Evolutionary conservation across 257 asterid genomes (phyloP), one percentile per base, ranked within the genome.

Genomic region (Lithospermum erythrorhizon): DNA sequence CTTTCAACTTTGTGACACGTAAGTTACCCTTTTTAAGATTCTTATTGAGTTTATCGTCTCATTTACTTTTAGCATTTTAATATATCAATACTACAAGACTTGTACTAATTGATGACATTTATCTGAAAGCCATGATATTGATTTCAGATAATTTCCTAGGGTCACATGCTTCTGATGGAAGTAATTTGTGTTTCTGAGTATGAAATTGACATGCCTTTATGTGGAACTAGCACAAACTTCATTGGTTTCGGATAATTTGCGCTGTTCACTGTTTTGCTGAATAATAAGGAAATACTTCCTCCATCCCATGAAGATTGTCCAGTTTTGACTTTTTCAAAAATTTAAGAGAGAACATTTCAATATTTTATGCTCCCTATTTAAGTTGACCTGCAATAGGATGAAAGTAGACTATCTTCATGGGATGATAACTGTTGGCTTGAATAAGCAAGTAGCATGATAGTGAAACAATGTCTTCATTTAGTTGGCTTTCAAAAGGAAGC

Each of bases 1-100:
- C 21, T 93, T 93, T 78, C 87, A 83, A 81, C 87, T 93, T 47
- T 93, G 99, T 72, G 88, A 81, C 72, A 84, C 71, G 99, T 93
- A 82, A 76, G 80, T 59, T 59, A 19, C n/a, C 17, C 32, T 53
- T 14, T 17, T 21, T 16, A 55, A 9, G 18, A 41, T 41, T 41
- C 49, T 14, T 14, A 41, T 41, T 11, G 49, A 3, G 49, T 41
- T 13, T 7, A 41, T 41, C 49, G 13, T 41, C 15, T 41, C 49
- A 11, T 41, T 41, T 41, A 41, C 49, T 14, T 9, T 14, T 11
- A 14, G 5, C 49, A 41, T 41, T 11, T 41, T 41, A 41, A 14
- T 35, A 35, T 35, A 35, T 35, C 49, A 41, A 14, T 11, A 9
- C 17, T 9, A 41, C 9, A 41, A 41, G 15, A 9, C 10, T 1